Evolutionary conservation across 441 rosid genomes (phyloP), one percentile per base, ranked within the genome.

Genomic region (Gossypium lobatum): DNA sequence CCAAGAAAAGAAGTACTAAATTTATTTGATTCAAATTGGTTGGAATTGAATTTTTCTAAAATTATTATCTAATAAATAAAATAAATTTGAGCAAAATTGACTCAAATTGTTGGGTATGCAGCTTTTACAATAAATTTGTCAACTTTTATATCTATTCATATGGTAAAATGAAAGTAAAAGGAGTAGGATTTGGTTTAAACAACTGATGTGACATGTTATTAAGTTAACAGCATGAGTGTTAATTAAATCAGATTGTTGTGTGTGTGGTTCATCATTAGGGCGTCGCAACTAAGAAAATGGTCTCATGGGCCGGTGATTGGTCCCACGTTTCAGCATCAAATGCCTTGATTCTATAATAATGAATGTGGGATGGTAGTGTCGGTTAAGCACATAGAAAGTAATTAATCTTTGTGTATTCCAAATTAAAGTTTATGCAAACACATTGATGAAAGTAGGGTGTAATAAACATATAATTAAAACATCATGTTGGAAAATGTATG

Each of bases 141-240:
- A 31, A 31, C 37, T 31, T 31, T 4, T 31, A 31, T 31, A 31
- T 31, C 6, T 5, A 31, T 31, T 4, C 37, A 58, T 39, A 13
- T 39, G 50, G 21, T 60, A 28, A n/a, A 42, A 69, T 39, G 76
- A 73, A 17, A 60, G 50, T 25, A 16, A 83, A 64, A 78, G 84
- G 34, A 28, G 34, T 28, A 28, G 6, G 34, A 28, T 28, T 3
- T 28, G 34, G 34, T 28, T 28, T 4, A 45, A 45, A 10, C 50
- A 10, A 45, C 50, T 13, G 4, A 28, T 28, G 34, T 28, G 34
- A 28, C 34, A 28, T 28, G 34, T 28, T 28, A 28, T 28, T 28
- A 28, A 28, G 26, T 25, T 25, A 23, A 23, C 34, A 4, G 34
- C 34, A 28, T 4, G 34, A 28, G 34, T 28, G 34, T 4, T 4